Percentiles rank a stretch among this genome's conserved stretches.
phyloP scores from a whole-genome alignment of 805 yeast species.

The Naumovozyma baii region DNA sequence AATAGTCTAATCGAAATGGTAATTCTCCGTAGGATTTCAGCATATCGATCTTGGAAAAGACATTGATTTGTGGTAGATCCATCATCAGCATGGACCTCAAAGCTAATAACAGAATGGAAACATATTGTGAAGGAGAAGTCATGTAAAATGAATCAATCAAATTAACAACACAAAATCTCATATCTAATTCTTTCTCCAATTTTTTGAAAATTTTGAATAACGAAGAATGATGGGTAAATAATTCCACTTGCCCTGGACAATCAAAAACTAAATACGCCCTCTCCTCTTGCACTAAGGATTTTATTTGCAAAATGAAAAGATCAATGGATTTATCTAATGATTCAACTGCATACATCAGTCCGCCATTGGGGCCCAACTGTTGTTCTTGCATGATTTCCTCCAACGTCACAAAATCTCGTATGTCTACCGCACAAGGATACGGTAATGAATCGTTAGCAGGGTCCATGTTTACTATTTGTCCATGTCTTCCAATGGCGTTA shows the following conservation, averaged over 20 bases:
- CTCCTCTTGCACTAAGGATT: slow-evolving; percentile 45
- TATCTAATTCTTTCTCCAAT: slow-evolving; percentile 53
- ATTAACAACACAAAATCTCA: slow-evolving; percentile 76
- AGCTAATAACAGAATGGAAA: slow-evolving; percentile 70
- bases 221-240: slow-evolving; percentile 82
- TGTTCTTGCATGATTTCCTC: slow-evolving; percentile 72
- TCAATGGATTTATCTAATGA: slow-evolving; percentile 47
- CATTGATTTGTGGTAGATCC: slow-evolving; percentile 88
- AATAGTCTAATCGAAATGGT: slow-evolving; percentile 75
- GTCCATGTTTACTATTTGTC: slow-evolving; percentile 78
- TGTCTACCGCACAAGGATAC: slow-evolving; percentile 68
- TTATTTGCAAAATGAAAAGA: slow-evolving; percentile 46
- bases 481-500: slow-evolving; percentile 86
- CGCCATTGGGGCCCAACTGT: slow-evolving; percentile 79
- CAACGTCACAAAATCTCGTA: slow-evolving; percentile 63
- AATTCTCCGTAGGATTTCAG: slow-evolving; percentile 66
- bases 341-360: slow-evolving; percentile 81
- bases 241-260: slow-evolving; percentile 94
- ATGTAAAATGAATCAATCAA: slow-evolving; percentile 74
- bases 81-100: slow-evolving; percentile 87
- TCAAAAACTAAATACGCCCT: slow-evolving; percentile 67
- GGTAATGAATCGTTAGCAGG: slow-evolving; percentile 75
- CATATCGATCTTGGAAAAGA: slow-evolving; percentile 82
- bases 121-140: slow-evolving; percentile 80
- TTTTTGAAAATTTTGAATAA: slow-evolving; percentile 55